These are phyloP conservation scores for Parietaria judaica DNA, from an alignment of 306 rosid genomes.

Conservation along the genomic window DNA sequence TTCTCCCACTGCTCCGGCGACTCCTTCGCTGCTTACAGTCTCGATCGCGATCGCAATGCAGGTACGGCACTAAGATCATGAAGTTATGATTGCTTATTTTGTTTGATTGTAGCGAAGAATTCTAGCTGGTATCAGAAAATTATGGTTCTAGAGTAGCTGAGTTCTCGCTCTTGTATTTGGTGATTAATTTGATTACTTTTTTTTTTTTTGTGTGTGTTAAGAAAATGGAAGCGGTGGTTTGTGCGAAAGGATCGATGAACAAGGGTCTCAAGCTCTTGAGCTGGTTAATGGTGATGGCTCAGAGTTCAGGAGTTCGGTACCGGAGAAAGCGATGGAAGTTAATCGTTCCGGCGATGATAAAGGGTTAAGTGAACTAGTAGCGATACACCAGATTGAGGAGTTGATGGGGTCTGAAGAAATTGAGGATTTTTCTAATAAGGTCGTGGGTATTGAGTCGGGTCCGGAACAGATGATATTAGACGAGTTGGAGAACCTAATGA, in stretches of 20 bases:
- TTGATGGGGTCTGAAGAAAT: slow-evolving; percentile 10
- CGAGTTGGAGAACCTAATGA: slow-evolving; percentile 4
- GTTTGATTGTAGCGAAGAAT: neutral
- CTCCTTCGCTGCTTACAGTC: slow-evolving; percentile 9
- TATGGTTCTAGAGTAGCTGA: neutral
- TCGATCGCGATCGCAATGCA: slow-evolving; percentile 19
- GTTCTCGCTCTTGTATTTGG: neutral
- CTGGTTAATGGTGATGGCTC: neutral
- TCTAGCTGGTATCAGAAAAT: too few relatives aligned
- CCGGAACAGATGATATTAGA: slow-evolving; percentile 14
- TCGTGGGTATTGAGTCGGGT: neutral
- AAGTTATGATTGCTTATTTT: neutral
- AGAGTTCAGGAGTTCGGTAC: neutral
- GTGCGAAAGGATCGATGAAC: slow-evolving; percentile 2
- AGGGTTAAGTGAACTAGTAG: neutral
- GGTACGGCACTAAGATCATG: slow-evolving; percentile 12
- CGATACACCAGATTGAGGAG: slow-evolving; percentile 18
- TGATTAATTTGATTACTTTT: neutral
- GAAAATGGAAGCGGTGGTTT: slow-evolving; percentile 11
- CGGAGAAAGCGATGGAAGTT: neutral
- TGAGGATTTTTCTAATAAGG: slow-evolving; percentile 3
- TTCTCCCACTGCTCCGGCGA: slow-evolving; percentile 36
- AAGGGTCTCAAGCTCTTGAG: slow-evolving; percentile 5
- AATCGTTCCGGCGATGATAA: neutral
- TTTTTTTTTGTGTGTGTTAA: neutral